Evolutionary conservation across 441 rosid genomes (phyloP), one percentile per base, ranked within the genome.

Genomic region (Erodium trifolium): DNA sequence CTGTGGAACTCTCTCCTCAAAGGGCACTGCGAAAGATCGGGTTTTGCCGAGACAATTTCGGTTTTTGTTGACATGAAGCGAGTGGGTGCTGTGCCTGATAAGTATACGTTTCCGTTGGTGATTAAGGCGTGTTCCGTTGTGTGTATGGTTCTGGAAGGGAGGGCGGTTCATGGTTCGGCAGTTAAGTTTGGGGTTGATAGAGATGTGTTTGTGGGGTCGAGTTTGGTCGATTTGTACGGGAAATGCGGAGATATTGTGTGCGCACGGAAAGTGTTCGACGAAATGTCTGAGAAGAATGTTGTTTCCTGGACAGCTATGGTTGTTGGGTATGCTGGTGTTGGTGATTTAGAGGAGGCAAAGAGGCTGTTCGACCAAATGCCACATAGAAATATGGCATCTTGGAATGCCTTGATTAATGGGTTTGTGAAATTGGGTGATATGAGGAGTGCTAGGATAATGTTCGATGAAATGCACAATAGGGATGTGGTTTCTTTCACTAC

Each of bases 271-370:
- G 75, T 89, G 86, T 93, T 91, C 18, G 95, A 84, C 75, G 75
- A 68, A 80, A 89, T 93, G 95, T 53, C 84, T 0, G 47, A 67
- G 0, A 84, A 87, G 70, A 96, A 91, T 67, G 63, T 84, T 72
- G 87, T 91, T 57, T 86, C 91, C 0, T 93, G 97, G 97, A 91
- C 95, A 49, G 92, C 97, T 70, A 67, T 91, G 39, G 72, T 80
- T n/a, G 93, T 87, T 83, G 88, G 90, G 97, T 91, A 91, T 69
- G 87, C 85, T 7, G 89, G 91, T 74, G 87, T 93, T 63, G 99
- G 96, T 13, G 86, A 85, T 79, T 64, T 87, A 60, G 77, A 5
- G 55, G 78, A 74, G 74, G 96, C 88, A 0, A 85, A 70, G 79
- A 75, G 39, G 63, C 2, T 81, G 69, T 86, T 90, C 78, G 73